Conservation (phyloP, 2,329 filamentous ascomycete species). For the Drechslera avenae region DNA sequence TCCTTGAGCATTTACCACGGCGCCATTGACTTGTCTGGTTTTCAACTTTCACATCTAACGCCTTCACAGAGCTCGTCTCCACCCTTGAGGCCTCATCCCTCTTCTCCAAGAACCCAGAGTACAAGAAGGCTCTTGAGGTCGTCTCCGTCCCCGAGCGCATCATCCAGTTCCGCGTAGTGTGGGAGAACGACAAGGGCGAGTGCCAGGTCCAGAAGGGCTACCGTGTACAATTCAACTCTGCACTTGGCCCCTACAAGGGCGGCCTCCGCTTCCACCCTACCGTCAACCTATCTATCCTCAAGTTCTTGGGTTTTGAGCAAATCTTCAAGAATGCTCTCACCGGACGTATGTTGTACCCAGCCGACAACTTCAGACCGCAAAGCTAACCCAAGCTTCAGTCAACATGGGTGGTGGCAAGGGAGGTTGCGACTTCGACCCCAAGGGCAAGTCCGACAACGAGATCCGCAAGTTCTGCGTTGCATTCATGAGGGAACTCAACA, state of each 20-base stretch:
- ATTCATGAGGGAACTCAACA: conserved; percentile 95
- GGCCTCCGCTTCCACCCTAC: conserved; percentile 93
- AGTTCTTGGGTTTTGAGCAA: conserved; percentile 99
- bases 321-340: conserved; percentile 99
- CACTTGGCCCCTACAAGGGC: conserved; percentile 96
- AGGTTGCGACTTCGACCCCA: conserved; percentile 97
- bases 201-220: conserved; percentile 93
- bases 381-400: conserved; percentile 55
- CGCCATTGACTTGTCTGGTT: not conserved
- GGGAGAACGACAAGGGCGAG: conserved; percentile 91
- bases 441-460: conserved; percentile 96
- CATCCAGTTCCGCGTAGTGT: conserved; percentile 95
- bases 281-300: conserved; percentile 78
- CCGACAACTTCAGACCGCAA: not conserved
- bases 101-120: conserved; percentile 93
- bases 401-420: conserved; percentile 98
- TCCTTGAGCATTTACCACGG: not conserved
- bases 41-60: conserved; percentile 15
- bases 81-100: conserved; percentile 93
- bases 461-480: conserved; percentile 95
- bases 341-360: conserved; percentile 66
- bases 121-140: conserved; percentile 86
- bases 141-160: conserved; percentile 91
- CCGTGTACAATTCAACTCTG: conserved; percentile 98
- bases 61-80: conserved; percentile 77